These are phyloP conservation scores for Prunus dulcis DNA, from an alignment of 306 rosid genomes.

Conservation along the genomic window DNA sequence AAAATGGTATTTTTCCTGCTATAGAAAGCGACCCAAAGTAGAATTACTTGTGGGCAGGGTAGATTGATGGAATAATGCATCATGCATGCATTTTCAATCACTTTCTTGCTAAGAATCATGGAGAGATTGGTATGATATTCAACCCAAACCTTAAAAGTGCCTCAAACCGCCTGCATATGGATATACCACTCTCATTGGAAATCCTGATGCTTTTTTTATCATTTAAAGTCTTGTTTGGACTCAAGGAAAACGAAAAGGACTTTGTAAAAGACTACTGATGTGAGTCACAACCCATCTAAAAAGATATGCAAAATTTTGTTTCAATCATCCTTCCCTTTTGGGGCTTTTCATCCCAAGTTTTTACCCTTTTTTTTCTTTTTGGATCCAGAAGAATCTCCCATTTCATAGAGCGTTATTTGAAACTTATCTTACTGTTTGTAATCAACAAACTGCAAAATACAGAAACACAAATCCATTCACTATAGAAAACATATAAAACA, in stretches of 20 bases:
- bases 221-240: not conserved
- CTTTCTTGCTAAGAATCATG: not conserved
- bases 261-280: not conserved
- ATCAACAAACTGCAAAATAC: too few species aligned
- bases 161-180: not conserved
- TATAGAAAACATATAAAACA: too few species aligned
- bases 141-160: not conserved
- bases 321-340: not conserved
- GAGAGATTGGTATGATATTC: too few species aligned
- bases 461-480: too few species aligned
- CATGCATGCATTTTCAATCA: not conserved
- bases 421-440: too few species aligned
- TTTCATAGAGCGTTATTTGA: too few species aligned
- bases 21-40: not conserved
- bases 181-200: not conserved
- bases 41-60: not conserved
- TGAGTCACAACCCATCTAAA: not conserved
- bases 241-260: not conserved
- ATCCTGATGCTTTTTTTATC: not conserved
- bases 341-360: not conserved
- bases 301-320: not conserved
- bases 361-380: too few species aligned
- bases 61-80: constrained; percentile 2
- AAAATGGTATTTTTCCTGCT: not conserved
- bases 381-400: too few species aligned